phyloP scores from a whole-genome alignment of 768 basidiomycete genomes.

The Guyanaporus albipodus region DNA sequence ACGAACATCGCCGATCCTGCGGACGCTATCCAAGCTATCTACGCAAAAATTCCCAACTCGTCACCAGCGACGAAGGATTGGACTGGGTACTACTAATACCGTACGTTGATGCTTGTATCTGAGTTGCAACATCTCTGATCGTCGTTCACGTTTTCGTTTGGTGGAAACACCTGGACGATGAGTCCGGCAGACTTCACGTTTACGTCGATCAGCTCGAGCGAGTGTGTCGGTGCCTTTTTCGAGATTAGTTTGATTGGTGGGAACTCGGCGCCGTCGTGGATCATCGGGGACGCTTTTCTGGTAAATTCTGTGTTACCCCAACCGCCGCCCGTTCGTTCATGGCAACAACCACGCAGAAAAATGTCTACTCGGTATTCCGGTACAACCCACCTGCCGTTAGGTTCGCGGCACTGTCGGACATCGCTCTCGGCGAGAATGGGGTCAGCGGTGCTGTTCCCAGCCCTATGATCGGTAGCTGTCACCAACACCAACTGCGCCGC shows the following conservation, averaged over 20 bases:
- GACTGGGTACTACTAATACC: conserved; percentile 48
- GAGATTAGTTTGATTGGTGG: conserved; percentile 31
- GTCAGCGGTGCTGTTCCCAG: conserved; percentile 41
- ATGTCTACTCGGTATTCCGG: conserved; percentile 54
- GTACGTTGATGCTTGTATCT: too few relatives aligned
- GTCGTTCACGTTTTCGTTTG: conserved; percentile 42
- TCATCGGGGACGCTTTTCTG: conserved; percentile 51
- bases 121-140: too few relatives aligned
- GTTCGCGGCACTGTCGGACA: conserved; percentile 43
- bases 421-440: conserved; percentile 25
- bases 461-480: conserved; percentile 56
- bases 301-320: conserved; percentile 11
- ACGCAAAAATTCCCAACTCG: conserved; percentile 43
- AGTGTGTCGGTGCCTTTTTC: conserved; percentile 55
- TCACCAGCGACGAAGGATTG: conserved; percentile 33
- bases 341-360: conserved; percentile 34
- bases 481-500: conserved; percentile 22
- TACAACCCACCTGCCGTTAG: conserved; percentile 48
- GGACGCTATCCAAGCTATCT: conserved; percentile 38
- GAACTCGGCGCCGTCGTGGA: conserved; percentile 41
- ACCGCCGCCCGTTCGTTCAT: neutral
- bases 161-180: conserved; percentile 45
- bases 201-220: conserved; percentile 32
- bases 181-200: conserved; percentile 45
- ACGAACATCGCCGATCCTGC: conserved; percentile 55